phyloP scores from a whole-genome alignment of 2,329 filamentous ascomycete genomes.

The Sarocladiaceae sp. region DNA sequence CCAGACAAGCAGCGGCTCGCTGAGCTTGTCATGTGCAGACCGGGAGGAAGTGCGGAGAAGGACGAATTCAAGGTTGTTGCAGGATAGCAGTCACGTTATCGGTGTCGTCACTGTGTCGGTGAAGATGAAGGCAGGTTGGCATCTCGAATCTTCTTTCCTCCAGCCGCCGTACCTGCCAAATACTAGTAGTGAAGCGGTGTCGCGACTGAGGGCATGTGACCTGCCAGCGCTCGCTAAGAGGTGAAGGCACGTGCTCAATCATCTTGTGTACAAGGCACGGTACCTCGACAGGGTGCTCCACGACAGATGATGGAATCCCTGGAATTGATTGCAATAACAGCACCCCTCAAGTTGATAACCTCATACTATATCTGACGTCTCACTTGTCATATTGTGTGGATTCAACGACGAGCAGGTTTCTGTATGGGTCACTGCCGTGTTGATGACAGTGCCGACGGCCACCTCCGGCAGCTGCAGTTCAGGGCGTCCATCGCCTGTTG shows the following conservation, averaged over 20 bases:
- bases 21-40: background rate
- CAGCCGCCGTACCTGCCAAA: too few relatives aligned
- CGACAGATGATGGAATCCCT: background rate
- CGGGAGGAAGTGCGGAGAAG: too few relatives aligned
- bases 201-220: constrained; percentile 7
- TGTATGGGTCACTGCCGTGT: background rate
- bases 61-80: background rate
- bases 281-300: background rate
- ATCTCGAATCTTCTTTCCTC: too few relatives aligned
- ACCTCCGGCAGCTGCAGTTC: constrained; percentile 4
- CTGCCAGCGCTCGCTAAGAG: too few relatives aligned
- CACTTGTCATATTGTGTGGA: background rate
- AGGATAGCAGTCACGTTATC: constrained; percentile 1
- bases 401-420: background rate
- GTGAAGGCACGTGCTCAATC: background rate
- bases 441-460: constrained; percentile 1
- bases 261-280: background rate
- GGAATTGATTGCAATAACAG: background rate
- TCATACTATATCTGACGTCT: background rate
- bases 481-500: too few relatives aligned
- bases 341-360: background rate
- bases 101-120: constrained; percentile 9
- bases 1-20: constrained; percentile 6
- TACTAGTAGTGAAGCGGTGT: too few relatives aligned
- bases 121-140: too few relatives aligned